Conservation (phyloP, 371 early-diverging fungal species). For the Mortierella sp. region DNA sequence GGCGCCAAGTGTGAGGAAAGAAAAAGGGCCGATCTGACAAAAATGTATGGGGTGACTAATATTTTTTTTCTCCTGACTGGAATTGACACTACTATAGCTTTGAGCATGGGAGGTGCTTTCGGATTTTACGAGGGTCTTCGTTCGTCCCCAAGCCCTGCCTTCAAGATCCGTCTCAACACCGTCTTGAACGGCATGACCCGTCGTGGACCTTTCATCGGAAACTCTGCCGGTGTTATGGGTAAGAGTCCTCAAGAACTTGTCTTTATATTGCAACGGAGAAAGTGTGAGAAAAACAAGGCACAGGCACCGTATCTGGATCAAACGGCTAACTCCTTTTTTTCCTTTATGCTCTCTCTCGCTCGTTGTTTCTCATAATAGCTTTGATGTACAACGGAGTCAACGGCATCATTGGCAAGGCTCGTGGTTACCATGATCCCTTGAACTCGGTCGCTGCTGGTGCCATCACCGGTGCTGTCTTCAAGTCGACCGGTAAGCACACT, state of each 20-base stretch:
- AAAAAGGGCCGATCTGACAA: slow-evolving; percentile 8
- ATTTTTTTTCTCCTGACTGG: slow-evolving; percentile 4
- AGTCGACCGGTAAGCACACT: slow-evolving; percentile 65
- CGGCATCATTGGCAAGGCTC: slow-evolving; percentile 72
- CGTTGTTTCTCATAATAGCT: slow-evolving; percentile 58
- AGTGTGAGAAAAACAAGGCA: neutral
- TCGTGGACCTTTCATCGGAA: slow-evolving; percentile 90
- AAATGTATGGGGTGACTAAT: slow-evolving; percentile 7
- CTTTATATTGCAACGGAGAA: neutral
- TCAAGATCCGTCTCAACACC: slow-evolving; percentile 86
- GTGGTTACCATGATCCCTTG: slow-evolving; percentile 76
- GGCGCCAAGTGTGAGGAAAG: neutral
- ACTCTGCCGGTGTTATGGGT: slow-evolving; percentile 84
- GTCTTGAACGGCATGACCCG: slow-evolving; percentile 88
- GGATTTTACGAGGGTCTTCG: slow-evolving; percentile 85
- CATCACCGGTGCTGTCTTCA: slow-evolving; percentile 83
- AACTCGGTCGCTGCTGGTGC: slow-evolving; percentile 83
- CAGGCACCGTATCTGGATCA: neutral
- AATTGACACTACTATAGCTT: slow-evolving; percentile 37
- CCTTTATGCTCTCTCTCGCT: neutral
- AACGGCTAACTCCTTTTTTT: neutral
- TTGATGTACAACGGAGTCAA: slow-evolving; percentile 86
- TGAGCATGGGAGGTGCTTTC: slow-evolving; percentile 85
- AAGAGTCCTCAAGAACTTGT: slow-evolving; percentile 16
- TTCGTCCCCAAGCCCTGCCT: slow-evolving; percentile 70